Evolutionary conservation across 176 grass and related monocot genomes (phyloP).

Genomic region (Calamus simplicifolius): DNA sequence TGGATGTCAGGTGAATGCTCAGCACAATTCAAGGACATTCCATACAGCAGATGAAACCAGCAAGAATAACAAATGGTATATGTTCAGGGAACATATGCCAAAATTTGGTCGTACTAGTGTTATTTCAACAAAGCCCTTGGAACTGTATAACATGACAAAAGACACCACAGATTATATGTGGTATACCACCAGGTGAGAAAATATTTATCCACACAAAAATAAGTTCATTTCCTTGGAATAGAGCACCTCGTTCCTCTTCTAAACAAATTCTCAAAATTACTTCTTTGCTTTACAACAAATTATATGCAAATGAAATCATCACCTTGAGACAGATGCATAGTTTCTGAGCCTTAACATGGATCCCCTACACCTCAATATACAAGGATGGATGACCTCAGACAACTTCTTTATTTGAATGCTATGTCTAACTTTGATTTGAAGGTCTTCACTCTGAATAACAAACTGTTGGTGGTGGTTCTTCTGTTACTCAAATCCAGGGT

Average conservation of each 20-base stretch:
- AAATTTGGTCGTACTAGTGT: conserved; percentile 20
- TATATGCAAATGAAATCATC: too few species aligned
- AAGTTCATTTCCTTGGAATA: neutral
- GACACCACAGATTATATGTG: conserved; percentile 82
- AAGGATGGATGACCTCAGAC: too few species aligned
- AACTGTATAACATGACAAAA: conserved; percentile 56
- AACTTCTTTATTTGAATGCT: too few species aligned
- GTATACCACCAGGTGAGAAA: conserved; percentile 72
- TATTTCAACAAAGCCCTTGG: conserved; percentile 16
- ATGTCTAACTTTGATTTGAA: too few species aligned
- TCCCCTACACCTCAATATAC: too few species aligned
- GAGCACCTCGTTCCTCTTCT: too few species aligned
- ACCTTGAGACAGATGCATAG: too few species aligned
- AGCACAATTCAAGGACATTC: conserved; percentile 87
- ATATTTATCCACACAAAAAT: neutral
- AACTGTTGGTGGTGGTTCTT: conserved; percentile 1
- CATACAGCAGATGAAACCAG: conserved; percentile 27
- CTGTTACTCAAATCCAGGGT: conserved; percentile 43
- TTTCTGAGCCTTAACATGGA: too few species aligned
- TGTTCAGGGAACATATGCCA: conserved; percentile 49
- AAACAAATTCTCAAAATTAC: too few species aligned
- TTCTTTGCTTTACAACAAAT: too few species aligned
- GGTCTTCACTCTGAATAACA: too few species aligned
- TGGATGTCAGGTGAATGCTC: conserved; percentile 57
- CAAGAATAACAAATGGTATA: conserved; percentile 69